These are phyloP conservation scores for Herpetospermum pedunculosum DNA, from an alignment of 306 rosid genomes.

Conservation along the genomic window DNA sequence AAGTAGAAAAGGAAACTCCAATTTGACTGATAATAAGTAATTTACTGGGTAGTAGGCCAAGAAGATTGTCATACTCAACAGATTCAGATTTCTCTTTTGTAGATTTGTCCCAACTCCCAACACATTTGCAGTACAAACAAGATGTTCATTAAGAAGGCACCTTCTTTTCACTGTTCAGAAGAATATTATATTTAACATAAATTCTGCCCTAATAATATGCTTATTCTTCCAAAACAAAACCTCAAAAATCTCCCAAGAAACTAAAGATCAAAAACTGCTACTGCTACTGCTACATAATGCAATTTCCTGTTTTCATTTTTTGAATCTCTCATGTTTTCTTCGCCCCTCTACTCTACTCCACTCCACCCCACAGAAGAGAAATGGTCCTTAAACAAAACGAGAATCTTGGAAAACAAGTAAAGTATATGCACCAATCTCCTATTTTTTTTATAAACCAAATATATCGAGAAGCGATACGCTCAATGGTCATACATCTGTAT, in stretches of 20 bases:
- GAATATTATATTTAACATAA: neutral
- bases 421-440: neutral
- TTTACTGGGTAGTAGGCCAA: neutral
- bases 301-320: neutral
- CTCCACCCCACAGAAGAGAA: neutral
- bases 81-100: neutral
- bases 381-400: neutral
- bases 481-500: neutral
- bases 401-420: slow-evolving; percentile 1
- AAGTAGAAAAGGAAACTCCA: neutral
- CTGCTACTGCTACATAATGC: neutral
- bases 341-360: neutral
- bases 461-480: neutral
- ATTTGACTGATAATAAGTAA: neutral
- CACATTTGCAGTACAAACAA: slow-evolving; percentile 5
- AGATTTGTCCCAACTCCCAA: neutral
- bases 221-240: slow-evolving; percentile 1
- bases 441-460: neutral
- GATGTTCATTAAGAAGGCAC: slow-evolving; percentile 6
- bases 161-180: neutral
- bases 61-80: neutral
- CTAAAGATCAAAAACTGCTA: neutral
- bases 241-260: neutral
- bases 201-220: neutral
- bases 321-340: neutral